Evolutionary conservation across 371 early-diverging fungal species (phyloP).

Genomic region (Smittium culicis): DNA sequence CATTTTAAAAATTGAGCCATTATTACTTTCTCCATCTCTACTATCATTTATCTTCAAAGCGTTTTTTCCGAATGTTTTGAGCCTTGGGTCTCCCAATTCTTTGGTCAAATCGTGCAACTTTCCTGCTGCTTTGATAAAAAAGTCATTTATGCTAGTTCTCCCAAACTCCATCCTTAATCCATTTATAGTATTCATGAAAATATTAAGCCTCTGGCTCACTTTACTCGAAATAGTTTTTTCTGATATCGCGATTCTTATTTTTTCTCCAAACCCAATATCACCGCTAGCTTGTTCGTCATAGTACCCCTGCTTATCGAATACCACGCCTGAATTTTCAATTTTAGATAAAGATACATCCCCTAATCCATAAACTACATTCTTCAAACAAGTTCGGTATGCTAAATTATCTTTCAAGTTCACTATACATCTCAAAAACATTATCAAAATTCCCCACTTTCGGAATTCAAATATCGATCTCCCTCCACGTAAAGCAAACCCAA

Average conservation of each 20-base stretch:
- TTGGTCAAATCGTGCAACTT: background rate
- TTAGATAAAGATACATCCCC: slow-evolving; percentile 30
- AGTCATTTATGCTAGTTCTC: slow-evolving; percentile 2
- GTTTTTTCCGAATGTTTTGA: too few species aligned
- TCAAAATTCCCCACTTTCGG: slow-evolving; percentile 35
- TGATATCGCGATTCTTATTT: slow-evolving; percentile 3
- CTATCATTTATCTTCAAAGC: too few species aligned
- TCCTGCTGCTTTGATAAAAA: slow-evolving; percentile 11
- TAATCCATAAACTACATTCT: slow-evolving; percentile 34
- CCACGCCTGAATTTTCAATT: slow-evolving; percentile 17
- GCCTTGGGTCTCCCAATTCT: background rate
- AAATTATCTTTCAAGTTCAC: slow-evolving; percentile 33
- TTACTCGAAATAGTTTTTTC: background rate
- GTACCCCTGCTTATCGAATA: background rate
- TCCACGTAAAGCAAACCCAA: slow-evolving; percentile 37
- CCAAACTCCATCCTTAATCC: slow-evolving; percentile 25
- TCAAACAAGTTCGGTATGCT: slow-evolving; percentile 34
- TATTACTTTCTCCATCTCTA: too few species aligned
- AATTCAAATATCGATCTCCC: slow-evolving; percentile 20
- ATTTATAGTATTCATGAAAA: slow-evolving; percentile 19
- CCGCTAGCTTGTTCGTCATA: slow-evolving; percentile 1
- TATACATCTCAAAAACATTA: slow-evolving; percentile 35
- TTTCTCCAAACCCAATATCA: slow-evolving; percentile 1
- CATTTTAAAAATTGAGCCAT: too few species aligned
- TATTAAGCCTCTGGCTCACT: slow-evolving; percentile 13